Percentiles rank a stretch among this genome's conserved stretches.
phyloP scores from a whole-genome alignment of 2,329 filamentous ascomycete species.

The Aspergillus glaucus region DNA sequence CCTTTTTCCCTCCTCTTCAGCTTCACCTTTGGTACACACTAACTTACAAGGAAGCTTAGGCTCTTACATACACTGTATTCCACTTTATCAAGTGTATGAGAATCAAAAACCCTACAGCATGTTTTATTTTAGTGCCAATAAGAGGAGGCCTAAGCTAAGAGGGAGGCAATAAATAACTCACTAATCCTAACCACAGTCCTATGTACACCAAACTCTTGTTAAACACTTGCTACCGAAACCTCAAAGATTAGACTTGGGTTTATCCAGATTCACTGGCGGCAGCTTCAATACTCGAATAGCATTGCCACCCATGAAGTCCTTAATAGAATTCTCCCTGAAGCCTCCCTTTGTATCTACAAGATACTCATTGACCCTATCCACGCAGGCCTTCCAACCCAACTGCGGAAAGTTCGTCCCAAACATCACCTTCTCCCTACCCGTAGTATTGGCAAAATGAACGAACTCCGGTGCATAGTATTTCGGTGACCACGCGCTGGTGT shows the following conservation, averaged over 20 bases:
- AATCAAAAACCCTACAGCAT: no score
- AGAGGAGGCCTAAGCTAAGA: no score
- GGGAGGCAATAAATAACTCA: no score
- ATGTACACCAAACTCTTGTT: no score
- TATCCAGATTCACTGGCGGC: not conserved
- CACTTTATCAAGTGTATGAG: no score
- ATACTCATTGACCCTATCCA: conserved; percentile 10
- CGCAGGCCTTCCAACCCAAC: conserved; percentile 16
- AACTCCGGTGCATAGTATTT: conserved; percentile 19
- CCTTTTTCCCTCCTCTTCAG: no score
- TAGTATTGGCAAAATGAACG: conserved; percentile 19
- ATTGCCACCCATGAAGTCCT: conserved; percentile 14
- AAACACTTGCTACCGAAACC: not conserved
- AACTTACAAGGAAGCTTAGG: no score
- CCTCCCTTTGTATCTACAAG: conserved; percentile 1
- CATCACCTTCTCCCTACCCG: conserved; percentile 18
- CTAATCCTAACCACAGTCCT: no score
- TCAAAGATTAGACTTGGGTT: not conserved
- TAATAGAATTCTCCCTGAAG: not conserved
- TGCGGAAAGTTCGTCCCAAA: conserved; percentile 23
- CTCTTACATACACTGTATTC: no score
- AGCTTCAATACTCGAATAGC: conserved; percentile 14
- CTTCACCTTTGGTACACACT: no score
- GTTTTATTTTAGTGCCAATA: no score
- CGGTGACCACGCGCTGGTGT: conserved; percentile 16